Percentiles rank a stretch among this genome's conserved stretches.
Conservation (phyloP, 768 basidiomycete species). For the Boletus patriciae region DNA sequence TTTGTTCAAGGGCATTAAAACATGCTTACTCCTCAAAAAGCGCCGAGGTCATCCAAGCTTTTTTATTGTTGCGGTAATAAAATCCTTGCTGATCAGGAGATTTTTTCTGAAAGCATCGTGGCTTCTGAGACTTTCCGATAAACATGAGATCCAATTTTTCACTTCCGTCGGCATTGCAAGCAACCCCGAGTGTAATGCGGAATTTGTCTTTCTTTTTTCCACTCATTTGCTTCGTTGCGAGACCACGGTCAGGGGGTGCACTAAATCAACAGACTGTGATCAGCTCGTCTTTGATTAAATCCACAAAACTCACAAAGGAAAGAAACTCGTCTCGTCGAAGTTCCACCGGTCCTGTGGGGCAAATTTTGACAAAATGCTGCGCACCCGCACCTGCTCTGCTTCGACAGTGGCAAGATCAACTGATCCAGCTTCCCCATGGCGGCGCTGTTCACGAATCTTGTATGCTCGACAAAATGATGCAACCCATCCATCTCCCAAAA, state of each 20-base stretch:
- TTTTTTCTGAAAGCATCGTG: background rate
- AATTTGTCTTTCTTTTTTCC: too few relatives aligned
- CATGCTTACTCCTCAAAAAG: too few relatives aligned
- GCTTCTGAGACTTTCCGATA: background rate
- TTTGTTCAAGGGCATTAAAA: too few relatives aligned
- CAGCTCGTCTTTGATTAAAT: background rate
- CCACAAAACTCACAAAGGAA: background rate
- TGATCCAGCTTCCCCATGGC: conserved; percentile 15
- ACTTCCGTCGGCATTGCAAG: background rate
- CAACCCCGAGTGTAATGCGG: background rate
- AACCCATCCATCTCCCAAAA: conserved; percentile 1
- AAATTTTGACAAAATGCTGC: background rate
- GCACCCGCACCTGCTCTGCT: background rate
- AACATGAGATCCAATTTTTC: background rate
- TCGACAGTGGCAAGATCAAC: background rate
- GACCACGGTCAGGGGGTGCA: too few relatives aligned
- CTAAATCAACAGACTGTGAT: too few relatives aligned
- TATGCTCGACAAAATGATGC: background rate
- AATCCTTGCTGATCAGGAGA: too few relatives aligned
- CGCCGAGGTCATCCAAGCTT: too few relatives aligned
- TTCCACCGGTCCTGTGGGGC: background rate
- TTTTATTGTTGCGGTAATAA: too few relatives aligned
- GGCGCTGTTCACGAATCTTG: conserved; percentile 15
- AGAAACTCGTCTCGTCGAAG: background rate
- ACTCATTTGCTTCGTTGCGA: too few relatives aligned